phyloP scores from a whole-genome alignment of 331 rosid genomes.

The Saraca asoca region DNA sequence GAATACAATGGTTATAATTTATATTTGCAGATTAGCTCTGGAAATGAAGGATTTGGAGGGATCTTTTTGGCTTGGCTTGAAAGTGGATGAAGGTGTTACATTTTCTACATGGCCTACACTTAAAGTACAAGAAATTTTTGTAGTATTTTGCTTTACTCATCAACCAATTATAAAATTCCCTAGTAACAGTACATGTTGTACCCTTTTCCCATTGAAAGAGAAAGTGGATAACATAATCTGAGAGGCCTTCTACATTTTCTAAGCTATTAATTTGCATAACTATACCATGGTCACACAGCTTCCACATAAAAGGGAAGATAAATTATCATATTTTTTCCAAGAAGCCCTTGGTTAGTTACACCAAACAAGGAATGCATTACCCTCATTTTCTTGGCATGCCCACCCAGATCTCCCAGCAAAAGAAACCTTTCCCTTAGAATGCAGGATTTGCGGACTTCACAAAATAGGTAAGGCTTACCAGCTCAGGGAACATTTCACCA shows the following conservation, averaged over 20 bases:
- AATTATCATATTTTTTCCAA: slow-evolving; percentile 32
- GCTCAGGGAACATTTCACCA: slow-evolving; percentile 24
- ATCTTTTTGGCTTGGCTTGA: slow-evolving; percentile 81
- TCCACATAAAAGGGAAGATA: slow-evolving; percentile 12
- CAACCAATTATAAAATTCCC: slow-evolving; percentile 51
- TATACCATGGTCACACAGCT: slow-evolving; percentile 25
- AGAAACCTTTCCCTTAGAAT: slow-evolving; percentile 39
- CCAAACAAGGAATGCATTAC: slow-evolving; percentile 51
- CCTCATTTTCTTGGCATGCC: slow-evolving; percentile 42
- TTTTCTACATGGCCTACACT: slow-evolving; percentile 77
- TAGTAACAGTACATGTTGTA: slow-evolving; percentile 31
- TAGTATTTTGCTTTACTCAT: slow-evolving; percentile 83
- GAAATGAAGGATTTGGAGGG: slow-evolving; percentile 59
- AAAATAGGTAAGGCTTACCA: slow-evolving; percentile 38
- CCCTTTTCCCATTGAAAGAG: slow-evolving; percentile 40
- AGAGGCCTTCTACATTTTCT: slow-evolving; percentile 27
- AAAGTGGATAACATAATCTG: slow-evolving; percentile 36
- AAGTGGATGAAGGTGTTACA: slow-evolving; percentile 83
- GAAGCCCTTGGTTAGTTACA: slow-evolving; percentile 55
- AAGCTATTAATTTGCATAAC: slow-evolving; percentile 19
- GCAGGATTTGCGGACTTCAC: slow-evolving; percentile 37
- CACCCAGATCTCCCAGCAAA: slow-evolving; percentile 36
- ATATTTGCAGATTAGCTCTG: slow-evolving; percentile 59
- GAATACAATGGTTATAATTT: slow-evolving; percentile 66
- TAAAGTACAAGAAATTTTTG: slow-evolving; percentile 70